Evolutionary conservation across 2,329 filamentous ascomycete species (phyloP).

Genomic region (Talaromyces sp.): DNA sequence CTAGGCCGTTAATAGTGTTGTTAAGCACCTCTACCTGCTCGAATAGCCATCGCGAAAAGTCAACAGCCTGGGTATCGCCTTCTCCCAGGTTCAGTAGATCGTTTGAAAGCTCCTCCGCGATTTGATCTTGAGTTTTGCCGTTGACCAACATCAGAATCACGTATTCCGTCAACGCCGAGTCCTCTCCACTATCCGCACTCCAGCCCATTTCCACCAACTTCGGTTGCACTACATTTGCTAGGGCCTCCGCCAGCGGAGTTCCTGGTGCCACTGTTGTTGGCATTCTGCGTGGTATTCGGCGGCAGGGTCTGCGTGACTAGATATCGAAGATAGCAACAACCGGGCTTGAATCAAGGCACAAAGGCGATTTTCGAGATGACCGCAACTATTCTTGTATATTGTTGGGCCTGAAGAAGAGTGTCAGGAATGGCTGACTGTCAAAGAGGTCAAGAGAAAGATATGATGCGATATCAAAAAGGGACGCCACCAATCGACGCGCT

Average conservation of each 20-base stretch:
- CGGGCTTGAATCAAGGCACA: not conserved
- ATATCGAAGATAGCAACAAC: not conserved
- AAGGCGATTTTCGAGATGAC: not conserved
- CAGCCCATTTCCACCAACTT: slow-evolving; percentile 92
- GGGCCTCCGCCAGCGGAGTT: slow-evolving; percentile 76
- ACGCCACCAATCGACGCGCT: not conserved
- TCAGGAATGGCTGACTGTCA: not conserved
- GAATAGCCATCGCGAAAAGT: slow-evolving; percentile 93
- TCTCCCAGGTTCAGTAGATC: slow-evolving; percentile 78
- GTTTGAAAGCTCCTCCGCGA: slow-evolving; percentile 78
- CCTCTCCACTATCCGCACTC: slow-evolving; percentile 74
- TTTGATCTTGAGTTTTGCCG: slow-evolving; percentile 85
- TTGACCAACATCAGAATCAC: slow-evolving; percentile 96
- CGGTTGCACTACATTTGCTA: slow-evolving; percentile 76
- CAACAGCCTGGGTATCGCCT: slow-evolving; percentile 73
- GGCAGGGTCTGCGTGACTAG: slow-evolving; percentile 64
- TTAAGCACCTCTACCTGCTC: slow-evolving; percentile 69
- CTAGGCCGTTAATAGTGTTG: slow-evolving; percentile 54
- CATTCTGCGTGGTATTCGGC: slow-evolving; percentile 51
- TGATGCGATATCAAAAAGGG: slow-evolving; percentile 4
- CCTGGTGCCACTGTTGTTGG: slow-evolving; percentile 69
- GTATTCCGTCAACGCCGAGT: slow-evolving; percentile 86
- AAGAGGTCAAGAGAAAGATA: not conserved
- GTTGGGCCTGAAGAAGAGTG: not conserved
- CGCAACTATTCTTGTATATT: not conserved